Conservation (phyloP, 352 stramenopile genomes). For the Globisporangium spinosum region DNA sequence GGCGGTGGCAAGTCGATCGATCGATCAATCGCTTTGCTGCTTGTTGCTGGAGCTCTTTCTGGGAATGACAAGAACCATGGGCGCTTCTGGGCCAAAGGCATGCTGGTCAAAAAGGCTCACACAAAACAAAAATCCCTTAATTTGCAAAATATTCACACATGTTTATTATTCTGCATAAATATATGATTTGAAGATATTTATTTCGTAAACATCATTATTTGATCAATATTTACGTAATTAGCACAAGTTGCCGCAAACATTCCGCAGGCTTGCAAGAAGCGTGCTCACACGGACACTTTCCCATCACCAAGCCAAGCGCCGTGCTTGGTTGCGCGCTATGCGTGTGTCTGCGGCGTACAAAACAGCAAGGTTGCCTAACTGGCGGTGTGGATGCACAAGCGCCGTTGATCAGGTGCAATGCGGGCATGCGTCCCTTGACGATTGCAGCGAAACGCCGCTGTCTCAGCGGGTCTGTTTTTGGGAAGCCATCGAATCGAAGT, state of each 20-base stretch:
- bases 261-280: neutral
- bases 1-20: neutral
- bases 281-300: neutral
- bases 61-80: neutral
- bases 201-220: neutral
- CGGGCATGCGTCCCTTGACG: neutral
- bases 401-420: neutral
- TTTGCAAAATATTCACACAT: neutral
- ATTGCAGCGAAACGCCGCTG: neutral
- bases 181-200: no score
- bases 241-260: neutral
- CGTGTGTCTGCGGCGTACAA: neutral
- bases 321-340: no score
- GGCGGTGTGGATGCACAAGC: neutral
- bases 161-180: neutral
- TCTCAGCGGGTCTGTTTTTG: neutral
- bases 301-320: no score
- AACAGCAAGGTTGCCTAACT: neutral
- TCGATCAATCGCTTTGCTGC: neutral
- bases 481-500: neutral
- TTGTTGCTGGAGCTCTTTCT: conserved; percentile 4
- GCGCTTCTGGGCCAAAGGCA: neutral
- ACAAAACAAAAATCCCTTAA: neutral
- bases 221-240: neutral
- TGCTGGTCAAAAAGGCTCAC: neutral